Conservation (phyloP, 768 basidiomycete genomes). For the Russula olivacea region DNA sequence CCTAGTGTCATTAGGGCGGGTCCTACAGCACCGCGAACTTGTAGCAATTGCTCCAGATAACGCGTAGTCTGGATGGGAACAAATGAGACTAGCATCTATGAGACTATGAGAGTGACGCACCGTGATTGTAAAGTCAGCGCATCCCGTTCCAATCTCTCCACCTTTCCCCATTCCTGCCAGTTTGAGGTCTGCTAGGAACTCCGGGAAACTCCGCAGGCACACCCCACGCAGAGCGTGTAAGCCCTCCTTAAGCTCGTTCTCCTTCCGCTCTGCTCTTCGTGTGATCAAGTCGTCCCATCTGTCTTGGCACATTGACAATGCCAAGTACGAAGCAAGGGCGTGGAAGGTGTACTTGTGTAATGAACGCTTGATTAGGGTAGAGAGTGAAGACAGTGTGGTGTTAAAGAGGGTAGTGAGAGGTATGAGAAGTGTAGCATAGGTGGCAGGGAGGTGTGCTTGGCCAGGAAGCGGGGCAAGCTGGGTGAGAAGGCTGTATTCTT, state of each 20-base stretch:
- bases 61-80: constrained; percentile 46
- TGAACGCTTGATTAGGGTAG: constrained; percentile 63
- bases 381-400: constrained; percentile 57
- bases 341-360: constrained; percentile 76
- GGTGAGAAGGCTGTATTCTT: constrained; percentile 59
- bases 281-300: constrained; percentile 64
- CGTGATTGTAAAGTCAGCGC: constrained; percentile 54
- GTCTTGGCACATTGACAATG: constrained; percentile 48
- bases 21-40: constrained; percentile 61
- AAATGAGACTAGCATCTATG: neutral
- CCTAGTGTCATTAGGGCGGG: constrained; percentile 65
- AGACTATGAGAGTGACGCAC: constrained; percentile 33
- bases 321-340: constrained; percentile 65
- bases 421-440: constrained; percentile 55
- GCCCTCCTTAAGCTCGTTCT: constrained; percentile 69
- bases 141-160: constrained; percentile 55
- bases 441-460: constrained; percentile 45
- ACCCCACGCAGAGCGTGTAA: constrained; percentile 57
- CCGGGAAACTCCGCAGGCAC: constrained; percentile 78
- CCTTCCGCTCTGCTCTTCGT: constrained; percentile 40
- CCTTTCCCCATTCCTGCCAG: constrained; percentile 50
- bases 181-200: constrained; percentile 76
- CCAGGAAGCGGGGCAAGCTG: constrained; percentile 58
- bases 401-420: constrained; percentile 64
- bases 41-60: constrained; percentile 65